Percentiles rank a stretch among this genome's conserved stretches.
Conservation (phyloP, 2,329 filamentous ascomycete species). For the Talaromyces sp. region DNA sequence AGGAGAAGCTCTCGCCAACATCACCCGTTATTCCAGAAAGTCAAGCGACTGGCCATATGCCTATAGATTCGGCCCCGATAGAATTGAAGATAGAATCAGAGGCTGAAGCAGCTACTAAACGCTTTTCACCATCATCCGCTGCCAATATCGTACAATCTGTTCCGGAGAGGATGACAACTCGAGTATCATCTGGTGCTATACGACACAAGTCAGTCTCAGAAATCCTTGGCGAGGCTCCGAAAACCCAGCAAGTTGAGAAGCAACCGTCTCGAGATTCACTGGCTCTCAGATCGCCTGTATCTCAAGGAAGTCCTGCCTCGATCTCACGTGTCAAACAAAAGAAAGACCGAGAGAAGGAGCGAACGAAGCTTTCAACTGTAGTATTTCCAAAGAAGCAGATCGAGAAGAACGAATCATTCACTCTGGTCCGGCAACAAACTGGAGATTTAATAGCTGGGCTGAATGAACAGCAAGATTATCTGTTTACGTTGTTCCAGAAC, state of each 20-base stretch:
- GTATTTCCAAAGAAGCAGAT: slow-evolving; percentile 68
- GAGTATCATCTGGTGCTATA: slow-evolving; percentile 67
- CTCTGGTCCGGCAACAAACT: slow-evolving; percentile 42
- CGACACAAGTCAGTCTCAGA: slow-evolving; percentile 70
- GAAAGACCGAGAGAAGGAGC: slow-evolving; percentile 56
- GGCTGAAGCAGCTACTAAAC: slow-evolving; percentile 25
- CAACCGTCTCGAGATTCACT: slow-evolving; percentile 24
- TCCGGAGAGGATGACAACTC: slow-evolving; percentile 60
- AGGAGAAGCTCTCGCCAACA: slow-evolving; percentile 13
- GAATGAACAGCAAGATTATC: slow-evolving; percentile 55
- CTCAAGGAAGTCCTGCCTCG: slow-evolving; percentile 29
- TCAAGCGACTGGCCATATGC: neutral
- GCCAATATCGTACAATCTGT: slow-evolving; percentile 31
- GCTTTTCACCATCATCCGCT: slow-evolving; percentile 17
- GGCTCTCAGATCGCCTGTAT: slow-evolving; percentile 21
- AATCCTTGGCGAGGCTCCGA: slow-evolving; percentile 60
- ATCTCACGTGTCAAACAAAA: slow-evolving; percentile 45
- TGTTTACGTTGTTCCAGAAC: slow-evolving; percentile 62
- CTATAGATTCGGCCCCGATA: slow-evolving; percentile 6
- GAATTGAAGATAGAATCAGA: slow-evolving; percentile 9
- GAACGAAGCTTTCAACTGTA: slow-evolving; percentile 67
- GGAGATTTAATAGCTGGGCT: slow-evolving; percentile 46
- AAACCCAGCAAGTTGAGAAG: slow-evolving; percentile 35
- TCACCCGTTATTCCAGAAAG: slow-evolving; percentile 20
- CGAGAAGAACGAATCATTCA: slow-evolving; percentile 44